These are phyloP conservation scores for Myrica gale DNA, from an alignment of 306 rosid species.

Conservation along the genomic window DNA sequence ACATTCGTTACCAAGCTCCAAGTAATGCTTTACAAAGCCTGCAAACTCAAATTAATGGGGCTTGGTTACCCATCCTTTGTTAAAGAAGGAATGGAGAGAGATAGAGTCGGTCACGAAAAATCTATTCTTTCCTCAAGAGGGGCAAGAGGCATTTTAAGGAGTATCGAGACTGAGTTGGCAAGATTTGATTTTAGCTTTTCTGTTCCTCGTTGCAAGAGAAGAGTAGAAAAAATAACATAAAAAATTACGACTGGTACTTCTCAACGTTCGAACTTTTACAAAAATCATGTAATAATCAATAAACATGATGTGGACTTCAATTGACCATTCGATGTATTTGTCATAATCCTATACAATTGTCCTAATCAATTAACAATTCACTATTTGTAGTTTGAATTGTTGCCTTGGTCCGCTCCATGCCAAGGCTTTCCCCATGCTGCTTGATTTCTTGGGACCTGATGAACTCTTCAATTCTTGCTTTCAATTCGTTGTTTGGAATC, in stretches of 20 bases:
- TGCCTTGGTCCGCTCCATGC: constrained; percentile 54
- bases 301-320: no score
- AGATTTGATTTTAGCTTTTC: no score
- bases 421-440: constrained; percentile 49
- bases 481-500: constrained; percentile 67
- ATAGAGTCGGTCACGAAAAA: no score
- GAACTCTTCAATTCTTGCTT: constrained; percentile 75
- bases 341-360: constrained; percentile 8
- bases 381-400: constrained; percentile 72
- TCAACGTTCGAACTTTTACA: no score
- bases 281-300: no score
- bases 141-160: no score
- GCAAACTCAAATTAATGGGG: no score
- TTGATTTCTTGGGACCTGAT: constrained; percentile 67
- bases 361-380: constrained; percentile 77
- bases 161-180: not conserved
- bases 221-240: no score
- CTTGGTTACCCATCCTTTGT: no score
- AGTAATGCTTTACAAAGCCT: not conserved
- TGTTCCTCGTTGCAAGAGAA: no score
- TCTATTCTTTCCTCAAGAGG: not conserved
- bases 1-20: not conserved
- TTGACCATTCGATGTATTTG: not conserved
- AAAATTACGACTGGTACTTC: no score
- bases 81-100: no score